Evolutionary conservation across 768 basidiomycete species (phyloP).

Genomic region (Ephemerocybe angulata): DNA sequence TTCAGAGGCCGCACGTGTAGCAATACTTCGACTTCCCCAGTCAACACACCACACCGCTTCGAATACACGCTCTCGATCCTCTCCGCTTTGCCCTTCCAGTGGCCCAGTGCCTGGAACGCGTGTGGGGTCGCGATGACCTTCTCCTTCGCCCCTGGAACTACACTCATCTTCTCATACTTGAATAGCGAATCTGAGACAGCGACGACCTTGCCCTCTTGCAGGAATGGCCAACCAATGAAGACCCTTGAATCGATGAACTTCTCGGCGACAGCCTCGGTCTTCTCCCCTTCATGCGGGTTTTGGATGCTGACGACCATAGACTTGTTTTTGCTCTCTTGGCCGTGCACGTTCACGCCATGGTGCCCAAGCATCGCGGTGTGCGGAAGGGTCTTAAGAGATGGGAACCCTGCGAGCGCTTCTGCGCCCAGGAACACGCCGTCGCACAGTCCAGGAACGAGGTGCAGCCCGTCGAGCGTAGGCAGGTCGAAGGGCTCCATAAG

Average conservation of each 20-base stretch:
- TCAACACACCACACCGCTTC: conserved; percentile 84
- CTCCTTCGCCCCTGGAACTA: conserved; percentile 46
- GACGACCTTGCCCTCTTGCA: conserved; percentile 86
- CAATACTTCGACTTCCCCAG: conserved; percentile 74
- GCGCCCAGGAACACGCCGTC: conserved; percentile 86
- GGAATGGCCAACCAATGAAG: conserved; percentile 90
- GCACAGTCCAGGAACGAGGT: conserved; percentile 81
- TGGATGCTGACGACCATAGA: conserved; percentile 88
- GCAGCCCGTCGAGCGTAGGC: conserved; percentile 81
- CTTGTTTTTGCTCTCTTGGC: conserved; percentile 85
- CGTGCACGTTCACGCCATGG: conserved; percentile 93
- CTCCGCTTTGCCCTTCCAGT: conserved; percentile 82
- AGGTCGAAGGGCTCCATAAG: conserved; percentile 80
- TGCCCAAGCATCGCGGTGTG: conserved; percentile 70
- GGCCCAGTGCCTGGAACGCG: conserved; percentile 55
- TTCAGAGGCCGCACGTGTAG: conserved; percentile 89
- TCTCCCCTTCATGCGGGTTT: conserved; percentile 65
- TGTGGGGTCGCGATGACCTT: conserved; percentile 75
- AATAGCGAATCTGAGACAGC: conserved; percentile 84
- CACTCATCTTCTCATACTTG: conserved; percentile 71
- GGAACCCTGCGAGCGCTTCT: conserved; percentile 91
- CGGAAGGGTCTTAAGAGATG: conserved; percentile 87
- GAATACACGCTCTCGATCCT: conserved; percentile 82
- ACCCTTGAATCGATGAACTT: conserved; percentile 72
- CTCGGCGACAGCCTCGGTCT: conserved; percentile 68